Evolutionary conservation across 495 filamentous ascomycete species (phyloP), one percentile per base, ranked within the genome.

Genomic region (Clavariopsis aquatica): DNA sequence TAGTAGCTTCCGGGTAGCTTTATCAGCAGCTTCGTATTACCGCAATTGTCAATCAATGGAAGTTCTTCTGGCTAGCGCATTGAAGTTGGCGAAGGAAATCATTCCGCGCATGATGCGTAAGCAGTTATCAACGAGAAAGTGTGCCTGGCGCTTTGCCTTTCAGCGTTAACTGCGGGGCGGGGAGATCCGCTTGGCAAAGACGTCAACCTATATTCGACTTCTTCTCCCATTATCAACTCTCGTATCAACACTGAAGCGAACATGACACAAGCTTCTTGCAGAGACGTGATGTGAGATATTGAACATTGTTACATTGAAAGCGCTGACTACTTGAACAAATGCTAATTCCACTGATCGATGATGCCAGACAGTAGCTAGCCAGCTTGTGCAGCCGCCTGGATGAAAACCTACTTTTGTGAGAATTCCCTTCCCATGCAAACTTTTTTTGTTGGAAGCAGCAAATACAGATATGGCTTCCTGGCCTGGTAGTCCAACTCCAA

Each of bases 401-500:
- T 27, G 28, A 36, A n/a, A 52, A 64, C 19, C 27, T 23, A 45
- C 49, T 65, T 65, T 59, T 64, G 59, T 31, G 9, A 23, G 29
- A 53, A 19, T 9, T 41, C 56, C 28, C 31, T 31, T n/a, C 10
- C 27, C 12, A 49, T 31, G 49, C 10, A 54, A 6, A 28, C 10
- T 41, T 52, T 9, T 29, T 38, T 46, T 47, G 1, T 22, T 47
- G 24, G 38, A 47, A 46, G 34, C 34, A 57, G 31, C 47, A 52
- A 29, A 59, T 57, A n/a, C 24, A 17, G n/a, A 23, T 38, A 17
- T 65, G 55, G 62, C 62, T 47, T 20, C 47, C 49, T 63, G 2
- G 56, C 62, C 62, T 65, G 62, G 62, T 59, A 60, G 31, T 52
- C 49, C 56, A 29, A 61, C 64, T 49, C 56, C 62, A 61, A 43